Percentiles rank a stretch among this genome's conserved stretches.
phyloP scores from a whole-genome alignment of 192 early-diverging fungal genomes.

The Geranomyces michiganensis region DNA sequence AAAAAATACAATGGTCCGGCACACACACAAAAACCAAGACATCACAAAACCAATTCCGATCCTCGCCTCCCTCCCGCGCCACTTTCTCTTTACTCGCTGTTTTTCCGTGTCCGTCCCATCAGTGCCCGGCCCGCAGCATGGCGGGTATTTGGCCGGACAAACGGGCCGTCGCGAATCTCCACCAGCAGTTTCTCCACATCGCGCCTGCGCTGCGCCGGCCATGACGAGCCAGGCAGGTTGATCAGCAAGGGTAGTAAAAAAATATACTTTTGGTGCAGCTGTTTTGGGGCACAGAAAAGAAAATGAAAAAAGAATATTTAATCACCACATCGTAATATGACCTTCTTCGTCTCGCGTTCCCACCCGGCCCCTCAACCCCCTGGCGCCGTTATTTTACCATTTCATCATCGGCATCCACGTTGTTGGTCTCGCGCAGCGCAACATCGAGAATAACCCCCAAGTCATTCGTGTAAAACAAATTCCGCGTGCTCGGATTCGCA shows the following conservation, averaged over 20 bases:
- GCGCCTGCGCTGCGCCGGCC: background rate
- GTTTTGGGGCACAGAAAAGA: background rate
- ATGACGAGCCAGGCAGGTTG: slow-evolving; percentile 13
- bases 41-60: too few relatives aligned
- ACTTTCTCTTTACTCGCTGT: slow-evolving; percentile 12
- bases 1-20: too few relatives aligned
- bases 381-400: slow-evolving; percentile 45
- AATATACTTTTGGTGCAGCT: slow-evolving; percentile 50
- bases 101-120: slow-evolving; percentile 39
- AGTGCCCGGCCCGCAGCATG: slow-evolving; percentile 22
- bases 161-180: slow-evolving; percentile 28
- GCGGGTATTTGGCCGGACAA: slow-evolving; percentile 21
- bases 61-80: too few relatives aligned
- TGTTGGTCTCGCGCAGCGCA: slow-evolving; percentile 76
- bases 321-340: background rate
- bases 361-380: too few relatives aligned
- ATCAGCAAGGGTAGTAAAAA: slow-evolving; percentile 39
- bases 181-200: slow-evolving; percentile 23
- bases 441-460: slow-evolving; percentile 86
- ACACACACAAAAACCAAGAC: too few relatives aligned
- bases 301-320: slow-evolving; percentile 1
- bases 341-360: background rate
- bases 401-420: slow-evolving; percentile 71
- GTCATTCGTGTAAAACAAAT: slow-evolving; percentile 94
- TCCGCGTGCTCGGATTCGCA: slow-evolving; percentile 56